Conservation (phyloP, 345 rosid genomes). For the Melaleuca quinquenervia region DNA sequence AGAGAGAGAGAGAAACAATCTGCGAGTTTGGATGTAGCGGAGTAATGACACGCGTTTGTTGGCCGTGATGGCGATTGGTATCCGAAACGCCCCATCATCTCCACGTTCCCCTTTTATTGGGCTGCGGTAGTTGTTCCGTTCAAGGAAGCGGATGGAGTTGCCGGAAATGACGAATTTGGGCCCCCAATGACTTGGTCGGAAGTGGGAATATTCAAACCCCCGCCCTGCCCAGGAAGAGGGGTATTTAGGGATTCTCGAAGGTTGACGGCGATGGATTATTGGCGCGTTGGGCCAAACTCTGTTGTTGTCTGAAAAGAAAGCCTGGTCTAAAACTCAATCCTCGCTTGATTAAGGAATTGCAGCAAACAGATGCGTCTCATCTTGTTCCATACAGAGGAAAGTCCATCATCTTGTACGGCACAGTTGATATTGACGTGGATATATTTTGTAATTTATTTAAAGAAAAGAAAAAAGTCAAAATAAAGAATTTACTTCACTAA, state of each 20-base stretch:
- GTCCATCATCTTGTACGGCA: too few species aligned
- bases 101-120: not conserved
- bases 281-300: not conserved
- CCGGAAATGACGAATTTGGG: not conserved
- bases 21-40: slow-evolving; percentile 9
- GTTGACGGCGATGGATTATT: not conserved
- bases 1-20: not conserved
- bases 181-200: not conserved
- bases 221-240: rapidly evolving
- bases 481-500: too few species aligned
- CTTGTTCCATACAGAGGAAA: too few species aligned
- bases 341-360: too few species aligned
- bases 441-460: too few species aligned
- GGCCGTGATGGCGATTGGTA: not conserved
- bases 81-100: not conserved
- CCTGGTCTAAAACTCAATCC: too few species aligned
- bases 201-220: not conserved
- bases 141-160: not conserved
- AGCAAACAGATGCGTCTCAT: too few species aligned
- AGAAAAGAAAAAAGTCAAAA: too few species aligned
- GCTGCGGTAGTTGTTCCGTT: not conserved
- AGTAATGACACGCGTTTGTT: not conserved
- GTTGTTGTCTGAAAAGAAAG: not conserved
- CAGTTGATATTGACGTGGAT: too few species aligned
- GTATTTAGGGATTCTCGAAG: not conserved